phyloP scores from a whole-genome alignment of 306 rosid species.

The Vicia villosa region DNA sequence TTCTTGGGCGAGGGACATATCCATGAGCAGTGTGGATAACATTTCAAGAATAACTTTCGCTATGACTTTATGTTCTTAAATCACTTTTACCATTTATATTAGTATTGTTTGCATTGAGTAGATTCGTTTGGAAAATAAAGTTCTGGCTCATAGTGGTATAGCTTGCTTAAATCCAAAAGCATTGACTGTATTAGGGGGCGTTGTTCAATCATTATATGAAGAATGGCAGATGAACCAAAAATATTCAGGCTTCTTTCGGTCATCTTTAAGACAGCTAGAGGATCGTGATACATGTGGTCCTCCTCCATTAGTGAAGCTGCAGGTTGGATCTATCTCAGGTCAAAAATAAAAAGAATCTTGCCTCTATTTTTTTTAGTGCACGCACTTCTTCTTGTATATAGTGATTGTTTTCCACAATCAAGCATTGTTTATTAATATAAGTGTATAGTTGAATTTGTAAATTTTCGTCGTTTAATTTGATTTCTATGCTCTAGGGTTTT shows the following conservation, averaged over 20 bases:
- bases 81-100: conserved; percentile 3
- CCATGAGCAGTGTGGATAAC: conserved; percentile 57
- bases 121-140: conserved; percentile 81
- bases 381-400: conserved; percentile 1
- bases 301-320: conserved; percentile 93
- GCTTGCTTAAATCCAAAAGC: conserved; percentile 73
- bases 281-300: conserved; percentile 71
- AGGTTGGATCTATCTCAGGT: conserved; percentile 64
- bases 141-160: conserved; percentile 57
- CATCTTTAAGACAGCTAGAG: conserved; percentile 57
- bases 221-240: conserved; percentile 93
- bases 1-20: conserved; percentile 71
- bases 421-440: conserved; percentile 9
- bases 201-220: conserved; percentile 79
- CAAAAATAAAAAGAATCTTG: conserved; percentile 15
- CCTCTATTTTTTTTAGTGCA: background rate
- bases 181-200: conserved; percentile 76
- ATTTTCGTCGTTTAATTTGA: too few relatives aligned
- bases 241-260: conserved; percentile 76
- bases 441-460: conserved; percentile 12
- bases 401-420: background rate
- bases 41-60: conserved; percentile 39
- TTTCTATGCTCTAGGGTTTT: too few relatives aligned
- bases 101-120: conserved; percentile 45
- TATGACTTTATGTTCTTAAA: conserved; percentile 1